Evolutionary conservation across 768 basidiomycete genomes (phyloP).

Genomic region (Butyriboletus loyo): DNA sequence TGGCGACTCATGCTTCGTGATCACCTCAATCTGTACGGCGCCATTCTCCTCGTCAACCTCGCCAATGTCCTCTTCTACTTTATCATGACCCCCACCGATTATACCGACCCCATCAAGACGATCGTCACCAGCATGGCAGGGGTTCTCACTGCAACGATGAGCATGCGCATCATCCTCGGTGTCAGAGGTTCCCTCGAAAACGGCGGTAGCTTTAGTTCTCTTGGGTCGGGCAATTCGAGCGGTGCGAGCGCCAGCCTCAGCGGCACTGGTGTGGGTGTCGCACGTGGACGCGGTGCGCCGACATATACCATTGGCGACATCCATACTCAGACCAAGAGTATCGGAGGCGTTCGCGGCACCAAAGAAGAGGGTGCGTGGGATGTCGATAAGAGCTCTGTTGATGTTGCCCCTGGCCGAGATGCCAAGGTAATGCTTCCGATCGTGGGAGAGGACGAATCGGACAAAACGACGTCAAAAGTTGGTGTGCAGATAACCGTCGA

Average conservation of each 20-base stretch:
- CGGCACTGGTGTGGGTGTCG: constrained; percentile 13
- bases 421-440: constrained; percentile 37
- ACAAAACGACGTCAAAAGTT: constrained; percentile 18
- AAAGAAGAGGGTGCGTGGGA: constrained; percentile 42
- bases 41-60: constrained; percentile 78
- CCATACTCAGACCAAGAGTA: constrained; percentile 47
- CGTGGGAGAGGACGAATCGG: constrained; percentile 28
- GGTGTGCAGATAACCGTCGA: constrained; percentile 64
- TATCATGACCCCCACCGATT: constrained; percentile 63
- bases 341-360: constrained; percentile 39
- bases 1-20: constrained; percentile 93
- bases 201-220: constrained; percentile 69
- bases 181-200: constrained; percentile 71
- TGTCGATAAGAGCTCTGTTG: constrained; percentile 41
- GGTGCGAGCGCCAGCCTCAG: constrained; percentile 45
- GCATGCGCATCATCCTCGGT: constrained; percentile 79
- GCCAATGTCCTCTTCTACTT: constrained; percentile 88
- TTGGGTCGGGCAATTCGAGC: constrained; percentile 42
- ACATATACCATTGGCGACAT: constrained; percentile 49
- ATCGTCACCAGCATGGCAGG: constrained; percentile 85
- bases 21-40: constrained; percentile 81
- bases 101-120: constrained; percentile 69
- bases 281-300: constrained; percentile 26
- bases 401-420: constrained; percentile 31
- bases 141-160: constrained; percentile 85